phyloP scores from a whole-genome alignment of 2,329 filamentous ascomycete species.

The Thyridium curvatum region DNA sequence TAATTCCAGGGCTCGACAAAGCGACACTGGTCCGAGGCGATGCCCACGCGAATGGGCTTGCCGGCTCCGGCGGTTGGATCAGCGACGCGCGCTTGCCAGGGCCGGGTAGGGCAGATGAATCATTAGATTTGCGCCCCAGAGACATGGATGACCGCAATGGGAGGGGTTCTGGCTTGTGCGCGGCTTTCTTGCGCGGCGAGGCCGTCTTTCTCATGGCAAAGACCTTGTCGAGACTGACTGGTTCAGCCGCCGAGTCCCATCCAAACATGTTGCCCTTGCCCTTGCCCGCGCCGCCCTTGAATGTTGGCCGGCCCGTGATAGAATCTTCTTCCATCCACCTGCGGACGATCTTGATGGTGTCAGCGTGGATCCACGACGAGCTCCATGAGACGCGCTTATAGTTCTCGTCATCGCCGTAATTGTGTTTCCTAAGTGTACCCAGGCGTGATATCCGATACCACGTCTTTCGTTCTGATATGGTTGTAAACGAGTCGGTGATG shows the following conservation, averaged over 20 bases:
- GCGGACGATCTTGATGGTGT: conserved; percentile 52
- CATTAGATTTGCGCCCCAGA: no score
- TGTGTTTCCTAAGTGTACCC: conserved; percentile 51
- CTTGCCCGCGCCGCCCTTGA: conserved; percentile 28
- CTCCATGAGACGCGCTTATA: conserved; percentile 55
- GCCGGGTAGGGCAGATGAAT: no score
- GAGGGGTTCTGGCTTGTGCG: no score
- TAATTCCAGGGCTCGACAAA: no score
- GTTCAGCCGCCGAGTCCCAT: conserved; percentile 50
- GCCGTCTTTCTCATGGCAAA: conserved; percentile 26
- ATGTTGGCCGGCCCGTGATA: conserved; percentile 41
- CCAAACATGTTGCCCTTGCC: conserved; percentile 50
- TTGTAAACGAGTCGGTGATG: conserved; percentile 45
- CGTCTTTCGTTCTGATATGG: conserved; percentile 51
- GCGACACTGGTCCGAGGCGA: no score
- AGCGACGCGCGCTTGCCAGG: no score
- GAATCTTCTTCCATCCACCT: conserved; percentile 63
- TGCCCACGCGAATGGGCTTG: no score
- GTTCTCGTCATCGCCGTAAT: conserved; percentile 50
- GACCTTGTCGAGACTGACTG: conserved; percentile 40
- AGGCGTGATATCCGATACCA: conserved; percentile 61
- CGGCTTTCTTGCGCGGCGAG: no score
- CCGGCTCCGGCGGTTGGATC: no score
- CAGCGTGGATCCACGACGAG: conserved; percentile 44
- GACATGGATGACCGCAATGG: no score